These are phyloP conservation scores for Elsinoe ampelina DNA, from an alignment of 2,329 filamentous ascomycete species.

Conservation along the genomic window DNA sequence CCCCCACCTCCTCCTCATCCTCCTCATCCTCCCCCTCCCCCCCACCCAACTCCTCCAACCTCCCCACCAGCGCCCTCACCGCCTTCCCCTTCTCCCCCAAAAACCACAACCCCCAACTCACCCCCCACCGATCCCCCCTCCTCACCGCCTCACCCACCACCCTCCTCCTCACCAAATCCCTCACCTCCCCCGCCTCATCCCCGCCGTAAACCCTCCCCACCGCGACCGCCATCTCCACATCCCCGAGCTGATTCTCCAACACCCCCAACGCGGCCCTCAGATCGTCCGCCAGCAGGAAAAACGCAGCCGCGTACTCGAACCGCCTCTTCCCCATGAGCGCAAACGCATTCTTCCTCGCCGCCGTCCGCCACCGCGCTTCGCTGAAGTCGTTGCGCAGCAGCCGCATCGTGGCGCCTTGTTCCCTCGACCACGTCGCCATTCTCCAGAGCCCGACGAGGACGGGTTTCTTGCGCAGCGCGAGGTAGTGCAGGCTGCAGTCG, in stretches of 20 bases:
- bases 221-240: slow-evolving; percentile 81
- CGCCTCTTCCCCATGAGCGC: slow-evolving; percentile 82
- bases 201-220: slow-evolving; percentile 83
- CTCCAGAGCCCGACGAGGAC: slow-evolving; percentile 88
- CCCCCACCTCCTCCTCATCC: slow-evolving; percentile 23
- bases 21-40: not conserved
- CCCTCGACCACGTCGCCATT: slow-evolving; percentile 81
- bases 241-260: slow-evolving; percentile 75
- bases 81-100: slow-evolving; percentile 72
- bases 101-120: slow-evolving; percentile 94
- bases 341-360: slow-evolving; percentile 92
- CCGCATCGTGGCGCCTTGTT: slow-evolving; percentile 70
- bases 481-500: slow-evolving; percentile 83
- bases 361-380: slow-evolving; percentile 76
- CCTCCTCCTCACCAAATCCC: slow-evolving; percentile 66
- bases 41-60: slow-evolving; percentile 60
- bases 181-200: slow-evolving; percentile 65
- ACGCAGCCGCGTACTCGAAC: slow-evolving; percentile 91
- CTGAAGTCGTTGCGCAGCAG: slow-evolving; percentile 86
- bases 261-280: slow-evolving; percentile 78
- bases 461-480: slow-evolving; percentile 79
- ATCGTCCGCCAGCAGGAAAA: slow-evolving; percentile 84
- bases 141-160: slow-evolving; percentile 67
- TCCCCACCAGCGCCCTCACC: slow-evolving; percentile 61
- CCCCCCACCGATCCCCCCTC: slow-evolving; percentile 84